Conservation (phyloP, 176 grass and related monocot species). For the Eleusine indica region DNA sequence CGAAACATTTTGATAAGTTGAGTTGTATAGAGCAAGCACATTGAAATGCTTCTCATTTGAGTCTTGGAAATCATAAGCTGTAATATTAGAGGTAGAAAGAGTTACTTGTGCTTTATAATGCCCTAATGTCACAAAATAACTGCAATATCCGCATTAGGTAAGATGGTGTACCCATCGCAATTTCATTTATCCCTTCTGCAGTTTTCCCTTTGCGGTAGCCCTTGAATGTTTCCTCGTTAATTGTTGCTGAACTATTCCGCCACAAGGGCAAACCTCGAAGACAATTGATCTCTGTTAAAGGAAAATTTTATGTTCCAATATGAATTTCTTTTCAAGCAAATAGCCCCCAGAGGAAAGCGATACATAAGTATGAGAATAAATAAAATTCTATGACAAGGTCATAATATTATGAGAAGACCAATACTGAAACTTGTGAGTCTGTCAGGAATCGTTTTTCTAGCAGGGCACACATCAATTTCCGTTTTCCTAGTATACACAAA, state of each 20-base stretch:
- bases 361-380: slow-evolving; percentile 10
- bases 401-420: neutral
- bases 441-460: neutral
- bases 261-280: slow-evolving; percentile 62
- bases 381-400: neutral
- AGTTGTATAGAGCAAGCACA: slow-evolving; percentile 54
- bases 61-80: slow-evolving; percentile 75
- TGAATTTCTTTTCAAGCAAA: slow-evolving; percentile 29
- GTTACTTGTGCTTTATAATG: slow-evolving; percentile 13
- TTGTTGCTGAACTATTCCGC: slow-evolving; percentile 55
- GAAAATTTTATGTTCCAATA: slow-evolving; percentile 34
- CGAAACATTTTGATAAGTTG: slow-evolving; percentile 56
- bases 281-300: slow-evolving; percentile 55
- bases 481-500: neutral
- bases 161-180: slow-evolving; percentile 50
- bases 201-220: slow-evolving; percentile 57
- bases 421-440: neutral
- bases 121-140: slow-evolving; percentile 1
- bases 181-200: slow-evolving; percentile 56
- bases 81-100: slow-evolving; percentile 36
- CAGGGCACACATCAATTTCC: too few relatives aligned
- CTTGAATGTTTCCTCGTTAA: slow-evolving; percentile 58
- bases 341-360: neutral
- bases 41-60: slow-evolving; percentile 50
- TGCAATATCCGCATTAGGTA: slow-evolving; percentile 9